A percentile compares a stretch with the other conserved stretches of the same genome.
Conservation (phyloP, 2,329 filamentous ascomycete genomes). For the Xylariaceae sp. region DNA sequence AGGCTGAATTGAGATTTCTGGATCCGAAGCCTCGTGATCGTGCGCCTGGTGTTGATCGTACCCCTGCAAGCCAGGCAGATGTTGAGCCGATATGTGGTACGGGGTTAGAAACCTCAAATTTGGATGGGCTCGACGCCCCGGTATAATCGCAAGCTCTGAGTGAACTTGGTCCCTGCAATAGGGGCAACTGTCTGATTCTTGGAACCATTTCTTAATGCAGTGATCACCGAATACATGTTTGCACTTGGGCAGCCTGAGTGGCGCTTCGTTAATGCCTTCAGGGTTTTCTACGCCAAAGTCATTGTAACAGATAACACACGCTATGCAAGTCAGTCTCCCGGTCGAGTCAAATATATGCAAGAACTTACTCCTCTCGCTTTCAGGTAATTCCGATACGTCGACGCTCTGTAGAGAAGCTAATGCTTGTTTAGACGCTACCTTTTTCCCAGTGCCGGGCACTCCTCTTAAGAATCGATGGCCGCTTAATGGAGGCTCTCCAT, state of each 20-base stretch:
- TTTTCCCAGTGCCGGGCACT: conserved; percentile 35
- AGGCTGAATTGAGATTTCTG: conserved; percentile 13
- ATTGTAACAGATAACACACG: conserved; percentile 60
- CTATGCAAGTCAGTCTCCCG: conserved; percentile 34
- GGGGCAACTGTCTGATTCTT: conserved; percentile 57
- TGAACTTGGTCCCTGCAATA: conserved; percentile 59
- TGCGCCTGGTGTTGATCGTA: conserved; percentile 8
- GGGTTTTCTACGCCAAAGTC: conserved; percentile 53
- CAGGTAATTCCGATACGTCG: conserved; percentile 39
- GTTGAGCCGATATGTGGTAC: conserved; percentile 22
- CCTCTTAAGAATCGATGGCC: conserved; percentile 44
- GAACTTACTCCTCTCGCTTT: conserved; percentile 44
- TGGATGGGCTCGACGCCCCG: conserved; percentile 3
- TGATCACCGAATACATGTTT: conserved; percentile 59
- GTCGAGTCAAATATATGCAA: not conserved
- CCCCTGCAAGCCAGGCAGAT: conserved; percentile 8
- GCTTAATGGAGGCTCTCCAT: conserved; percentile 33
- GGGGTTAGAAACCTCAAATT: conserved; percentile 27
- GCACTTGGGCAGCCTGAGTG: conserved; percentile 55
- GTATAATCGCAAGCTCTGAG: conserved; percentile 37
- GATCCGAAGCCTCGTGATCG: conserved; percentile 17
- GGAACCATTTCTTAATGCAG: conserved; percentile 61
- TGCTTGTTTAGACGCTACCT: conserved; percentile 44
- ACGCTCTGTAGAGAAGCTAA: conserved; percentile 44
- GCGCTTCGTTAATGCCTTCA: conserved; percentile 52